Conservation (phyloP, 208 protist species). For the Crithidia mellificae region DNA sequence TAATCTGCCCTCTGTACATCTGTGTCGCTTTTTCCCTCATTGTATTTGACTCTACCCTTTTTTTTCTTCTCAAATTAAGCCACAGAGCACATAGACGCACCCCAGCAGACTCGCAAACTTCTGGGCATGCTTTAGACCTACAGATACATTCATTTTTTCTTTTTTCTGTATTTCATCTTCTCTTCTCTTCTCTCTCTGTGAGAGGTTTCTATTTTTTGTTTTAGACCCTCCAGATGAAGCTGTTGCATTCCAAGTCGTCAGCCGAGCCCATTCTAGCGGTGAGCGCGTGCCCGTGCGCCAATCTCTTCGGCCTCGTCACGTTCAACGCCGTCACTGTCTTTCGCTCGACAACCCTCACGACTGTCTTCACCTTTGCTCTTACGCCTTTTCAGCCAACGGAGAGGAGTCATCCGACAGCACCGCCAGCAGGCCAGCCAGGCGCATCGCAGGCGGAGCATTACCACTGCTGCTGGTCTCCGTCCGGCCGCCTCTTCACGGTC, state of each 20-base stretch:
- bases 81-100: background rate
- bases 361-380: slow-evolving; percentile 58
- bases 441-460: slow-evolving; percentile 5
- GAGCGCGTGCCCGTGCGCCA: slow-evolving; percentile 75
- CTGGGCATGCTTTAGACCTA: no score
- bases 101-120: background rate
- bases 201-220: background rate
- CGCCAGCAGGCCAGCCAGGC: background rate
- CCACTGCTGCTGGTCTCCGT: slow-evolving; percentile 66
- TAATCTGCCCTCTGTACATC: no score
- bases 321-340: slow-evolving; percentile 55
- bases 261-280: slow-evolving; percentile 70
- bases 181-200: background rate
- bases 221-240: slow-evolving; percentile 46
- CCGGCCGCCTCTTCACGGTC: slow-evolving; percentile 68
- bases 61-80: background rate
- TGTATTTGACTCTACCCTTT: background rate
- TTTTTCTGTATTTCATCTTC: no score
- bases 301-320: slow-evolving; percentile 79
- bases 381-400: slow-evolving; percentile 12
- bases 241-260: slow-evolving; percentile 68
- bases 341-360: slow-evolving; percentile 77
- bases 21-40: background rate
- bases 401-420: background rate
- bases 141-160: background rate